These are phyloP conservation scores for Lachnellula subtilissima DNA, from an alignment of 2,329 filamentous ascomycete species.

Conservation along the genomic window DNA sequence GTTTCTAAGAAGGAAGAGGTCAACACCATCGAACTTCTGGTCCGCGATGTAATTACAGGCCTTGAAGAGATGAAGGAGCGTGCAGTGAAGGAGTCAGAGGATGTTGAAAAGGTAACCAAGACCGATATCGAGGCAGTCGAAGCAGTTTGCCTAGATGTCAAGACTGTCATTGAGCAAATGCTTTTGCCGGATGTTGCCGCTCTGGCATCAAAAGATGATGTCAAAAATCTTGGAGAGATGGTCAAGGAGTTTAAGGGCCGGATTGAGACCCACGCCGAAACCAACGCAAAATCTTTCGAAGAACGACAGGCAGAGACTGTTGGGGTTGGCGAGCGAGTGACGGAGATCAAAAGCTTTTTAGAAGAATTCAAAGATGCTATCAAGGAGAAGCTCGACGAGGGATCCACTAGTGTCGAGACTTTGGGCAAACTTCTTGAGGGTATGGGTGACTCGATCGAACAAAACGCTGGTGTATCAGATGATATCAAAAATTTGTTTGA, in stretches of 20 bases:
- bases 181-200: slow-evolving; percentile 64
- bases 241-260: slow-evolving; percentile 69
- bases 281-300: slow-evolving; percentile 74
- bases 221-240: slow-evolving; percentile 64
- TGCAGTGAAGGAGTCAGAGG: slow-evolving; percentile 38
- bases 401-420: slow-evolving; percentile 65
- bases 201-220: slow-evolving; percentile 71
- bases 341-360: slow-evolving; percentile 71
- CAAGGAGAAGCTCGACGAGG: slow-evolving; percentile 71
- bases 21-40: slow-evolving; percentile 67
- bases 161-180: slow-evolving; percentile 69
- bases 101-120: slow-evolving; percentile 65
- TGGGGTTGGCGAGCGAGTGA: slow-evolving; percentile 70
- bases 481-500: slow-evolving; percentile 69
- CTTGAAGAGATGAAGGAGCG: slow-evolving; percentile 66
- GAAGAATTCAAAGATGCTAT: slow-evolving; percentile 74
- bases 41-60: slow-evolving; percentile 69
- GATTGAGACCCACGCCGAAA: slow-evolving; percentile 61
- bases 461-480: slow-evolving; percentile 53
- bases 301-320: slow-evolving; percentile 80
- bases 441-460: slow-evolving; percentile 57
- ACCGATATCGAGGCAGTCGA: slow-evolving; percentile 78
- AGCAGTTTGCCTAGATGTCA: slow-evolving; percentile 78
- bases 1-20: slow-evolving; percentile 76
- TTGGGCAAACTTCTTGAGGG: slow-evolving; percentile 66